Conservation (phyloP, 176 grass and related monocot species). For the Aechmea fasciata region DNA sequence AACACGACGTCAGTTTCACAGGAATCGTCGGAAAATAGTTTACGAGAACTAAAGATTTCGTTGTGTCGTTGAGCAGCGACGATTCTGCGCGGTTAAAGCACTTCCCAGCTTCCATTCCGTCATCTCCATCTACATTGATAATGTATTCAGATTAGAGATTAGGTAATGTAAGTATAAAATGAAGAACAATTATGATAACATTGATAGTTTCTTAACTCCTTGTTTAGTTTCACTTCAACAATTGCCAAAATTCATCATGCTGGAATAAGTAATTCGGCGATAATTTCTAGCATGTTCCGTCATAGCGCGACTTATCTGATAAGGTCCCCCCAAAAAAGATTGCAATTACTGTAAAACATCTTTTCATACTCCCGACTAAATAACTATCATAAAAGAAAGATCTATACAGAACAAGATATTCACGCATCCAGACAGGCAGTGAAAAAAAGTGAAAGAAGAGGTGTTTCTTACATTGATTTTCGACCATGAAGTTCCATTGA, state of each 20-base stretch:
- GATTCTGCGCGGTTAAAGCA: constrained; percentile 67
- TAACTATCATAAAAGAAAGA: background rate
- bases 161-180: background rate
- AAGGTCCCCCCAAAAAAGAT: too few species aligned
- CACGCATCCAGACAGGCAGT: background rate
- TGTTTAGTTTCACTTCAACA: too few species aligned
- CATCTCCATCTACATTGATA: constrained; percentile 46
- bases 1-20: constrained; percentile 31
- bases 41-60: constrained; percentile 65
- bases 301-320: too few species aligned
- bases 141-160: background rate
- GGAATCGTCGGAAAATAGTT: constrained; percentile 59
- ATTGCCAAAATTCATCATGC: too few species aligned
- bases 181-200: background rate
- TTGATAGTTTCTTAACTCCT: background rate
- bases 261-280: too few species aligned
- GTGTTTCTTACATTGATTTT: constrained; percentile 72
- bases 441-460: too few species aligned
- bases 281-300: too few species aligned
- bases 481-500: constrained; percentile 99
- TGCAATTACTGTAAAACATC: too few species aligned
- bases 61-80: constrained; percentile 37
- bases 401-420: background rate
- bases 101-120: constrained; percentile 53
- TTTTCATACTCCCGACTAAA: too few species aligned